Conservation (phyloP, 1,284 basidiomycete species). For the Bondarzewia mesenterica region DNA sequence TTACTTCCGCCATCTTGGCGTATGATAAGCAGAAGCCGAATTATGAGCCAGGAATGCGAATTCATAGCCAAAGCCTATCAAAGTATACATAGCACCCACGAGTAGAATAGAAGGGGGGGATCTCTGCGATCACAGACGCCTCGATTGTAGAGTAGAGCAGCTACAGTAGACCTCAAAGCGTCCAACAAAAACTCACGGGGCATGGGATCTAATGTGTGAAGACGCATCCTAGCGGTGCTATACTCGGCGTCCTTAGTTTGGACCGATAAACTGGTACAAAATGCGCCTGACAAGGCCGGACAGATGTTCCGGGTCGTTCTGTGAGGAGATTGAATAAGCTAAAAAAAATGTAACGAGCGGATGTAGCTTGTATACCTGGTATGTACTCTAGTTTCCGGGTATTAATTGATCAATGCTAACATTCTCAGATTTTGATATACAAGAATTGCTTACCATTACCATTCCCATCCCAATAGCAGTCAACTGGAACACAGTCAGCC, state of each 20-base stretch:
- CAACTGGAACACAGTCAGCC: constrained; percentile 24
- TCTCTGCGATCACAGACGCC: no score
- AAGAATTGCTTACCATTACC: constrained; percentile 85
- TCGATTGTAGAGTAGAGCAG: no score
- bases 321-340: constrained; percentile 19
- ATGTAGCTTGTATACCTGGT: constrained; percentile 34
- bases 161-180: no score
- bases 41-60: no score
- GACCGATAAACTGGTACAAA: constrained; percentile 89
- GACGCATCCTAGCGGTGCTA: no score
- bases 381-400: constrained; percentile 34
- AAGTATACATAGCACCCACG: no score
- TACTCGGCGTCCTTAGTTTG: constrained; percentile 46
- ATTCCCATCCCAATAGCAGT: constrained; percentile 79
- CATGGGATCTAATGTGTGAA: no score
- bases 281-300: constrained; percentile 83
- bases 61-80: no score
- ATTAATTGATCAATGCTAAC: neutral
- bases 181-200: no score
- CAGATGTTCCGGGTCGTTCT: constrained; percentile 86
- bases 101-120: no score
- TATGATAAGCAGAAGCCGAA: no score
- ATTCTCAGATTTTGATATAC: neutral
- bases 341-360: constrained; percentile 1
- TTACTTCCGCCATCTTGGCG: no score